Conservation (phyloP, 1,139 yeast species). For the Yamadazyma mexicana region DNA sequence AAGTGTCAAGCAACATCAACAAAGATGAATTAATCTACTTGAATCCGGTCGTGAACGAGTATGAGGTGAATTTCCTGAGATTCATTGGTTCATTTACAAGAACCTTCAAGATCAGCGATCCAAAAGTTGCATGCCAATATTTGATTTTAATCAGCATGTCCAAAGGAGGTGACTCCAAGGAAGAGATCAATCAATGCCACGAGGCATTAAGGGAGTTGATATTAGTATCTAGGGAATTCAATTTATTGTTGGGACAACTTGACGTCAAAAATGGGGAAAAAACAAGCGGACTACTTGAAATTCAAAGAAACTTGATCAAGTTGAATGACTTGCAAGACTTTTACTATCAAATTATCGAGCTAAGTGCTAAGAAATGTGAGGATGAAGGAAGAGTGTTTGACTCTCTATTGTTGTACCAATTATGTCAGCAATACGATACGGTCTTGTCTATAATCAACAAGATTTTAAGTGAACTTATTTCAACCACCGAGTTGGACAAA, state of each 20-base stretch:
- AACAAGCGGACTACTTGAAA: conserved; percentile 82
- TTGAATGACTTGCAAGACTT: conserved; percentile 54
- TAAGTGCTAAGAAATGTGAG: conserved; percentile 84
- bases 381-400: conserved; percentile 91
- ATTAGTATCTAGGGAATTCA: conserved; percentile 82
- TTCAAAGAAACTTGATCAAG: conserved; percentile 66
- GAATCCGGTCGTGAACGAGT: conserved; percentile 32
- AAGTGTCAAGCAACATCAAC: conserved; percentile 38
- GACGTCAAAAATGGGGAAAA: conserved; percentile 69
- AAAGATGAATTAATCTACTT: conserved; percentile 32
- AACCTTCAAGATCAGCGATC: conserved; percentile 81
- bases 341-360: conserved; percentile 65
- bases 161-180: conserved; percentile 34
- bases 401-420: conserved; percentile 80
- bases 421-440: conserved; percentile 84
- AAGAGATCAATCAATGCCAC: conserved; percentile 62
- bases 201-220: conserved; percentile 84
- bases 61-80: conserved; percentile 57
- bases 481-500: conserved; percentile 71
- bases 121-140: conserved; percentile 89
- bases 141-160: conserved; percentile 67
- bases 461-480: conserved; percentile 74
- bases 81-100: conserved; percentile 72
- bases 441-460: conserved; percentile 79
- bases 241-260: conserved; percentile 76